Conservation (phyloP, 352 stramenopile genomes). For the Paralagenidium karlingii region DNA sequence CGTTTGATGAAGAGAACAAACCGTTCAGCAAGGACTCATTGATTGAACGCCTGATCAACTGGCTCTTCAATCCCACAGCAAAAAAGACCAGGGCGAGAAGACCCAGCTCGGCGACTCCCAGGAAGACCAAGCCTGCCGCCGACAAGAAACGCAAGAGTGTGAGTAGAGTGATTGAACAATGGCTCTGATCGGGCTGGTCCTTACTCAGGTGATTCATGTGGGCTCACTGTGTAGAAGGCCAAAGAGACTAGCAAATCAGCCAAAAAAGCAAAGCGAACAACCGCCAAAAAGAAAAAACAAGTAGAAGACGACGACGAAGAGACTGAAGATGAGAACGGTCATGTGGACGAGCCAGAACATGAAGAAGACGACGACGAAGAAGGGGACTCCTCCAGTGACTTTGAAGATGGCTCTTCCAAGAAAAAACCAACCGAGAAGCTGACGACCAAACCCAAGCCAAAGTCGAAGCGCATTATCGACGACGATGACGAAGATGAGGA, state of each 20-base stretch:
- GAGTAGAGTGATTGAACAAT: too few relatives aligned
- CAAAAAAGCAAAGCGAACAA: conserved; percentile 16
- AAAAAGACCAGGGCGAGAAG: too few relatives aligned
- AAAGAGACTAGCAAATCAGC: conserved; percentile 10
- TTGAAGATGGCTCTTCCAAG: conserved; percentile 43
- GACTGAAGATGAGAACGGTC: conserved; percentile 22
- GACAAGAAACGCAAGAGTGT: conserved; percentile 15
- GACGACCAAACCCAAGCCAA: conserved; percentile 14
- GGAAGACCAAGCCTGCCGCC: conserved; percentile 2
- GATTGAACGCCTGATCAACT: conserved; percentile 56
- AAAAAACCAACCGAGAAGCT: conserved; percentile 22
- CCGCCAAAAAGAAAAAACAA: conserved; percentile 4
- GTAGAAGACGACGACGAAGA: conserved; percentile 18
- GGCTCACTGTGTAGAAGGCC: not conserved
- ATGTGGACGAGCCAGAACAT: conserved; percentile 30
- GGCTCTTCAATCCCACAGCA: conserved; percentile 61
- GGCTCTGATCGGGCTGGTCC: too few relatives aligned
- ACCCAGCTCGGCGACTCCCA: not conserved
- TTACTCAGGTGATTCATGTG: too few relatives aligned
- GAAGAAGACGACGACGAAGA: conserved; percentile 13
- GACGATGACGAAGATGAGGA: too few relatives aligned
- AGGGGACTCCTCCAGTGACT: conserved; percentile 46
- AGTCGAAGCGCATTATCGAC: conserved; percentile 1
- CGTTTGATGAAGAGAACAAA: conserved; percentile 53
- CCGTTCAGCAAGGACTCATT: conserved; percentile 46